Evolutionary conservation across 1,284 basidiomycete species (phyloP).

Genomic region (Cutaneotrichosporon mucoides): DNA sequence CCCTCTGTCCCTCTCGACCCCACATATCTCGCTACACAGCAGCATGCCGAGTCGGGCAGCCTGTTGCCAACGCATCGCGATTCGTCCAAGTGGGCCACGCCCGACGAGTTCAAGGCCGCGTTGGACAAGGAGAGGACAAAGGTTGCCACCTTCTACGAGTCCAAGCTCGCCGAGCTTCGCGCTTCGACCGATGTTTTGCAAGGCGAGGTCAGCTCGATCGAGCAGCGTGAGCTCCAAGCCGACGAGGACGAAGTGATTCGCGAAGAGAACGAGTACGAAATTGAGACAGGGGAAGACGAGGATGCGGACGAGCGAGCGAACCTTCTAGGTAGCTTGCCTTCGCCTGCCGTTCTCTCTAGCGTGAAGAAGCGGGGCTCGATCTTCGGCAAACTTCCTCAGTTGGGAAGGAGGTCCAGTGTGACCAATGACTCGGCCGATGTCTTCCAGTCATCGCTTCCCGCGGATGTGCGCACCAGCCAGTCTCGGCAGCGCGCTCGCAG

Average conservation of each 20-base stretch:
- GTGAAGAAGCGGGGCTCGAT: slow-evolving; percentile 21
- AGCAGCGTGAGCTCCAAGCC: slow-evolving; percentile 58
- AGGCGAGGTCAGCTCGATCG: slow-evolving; percentile 62
- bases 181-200: slow-evolving; percentile 63
- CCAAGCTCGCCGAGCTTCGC: slow-evolving; percentile 68
- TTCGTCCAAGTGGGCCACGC: slow-evolving; percentile 45
- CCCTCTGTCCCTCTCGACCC: slow-evolving; percentile 47
- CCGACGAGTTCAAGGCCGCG: slow-evolving; percentile 67
- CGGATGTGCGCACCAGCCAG: slow-evolving; percentile 16
- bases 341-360: slow-evolving; percentile 8
- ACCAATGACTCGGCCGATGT: slow-evolving; percentile 40
- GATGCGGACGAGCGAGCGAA: slow-evolving; percentile 55
- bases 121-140: slow-evolving; percentile 81
- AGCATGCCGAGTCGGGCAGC: slow-evolving; percentile 62
- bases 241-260: slow-evolving; percentile 53
- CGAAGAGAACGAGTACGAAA: slow-evolving; percentile 50
- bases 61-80: slow-evolving; percentile 49
- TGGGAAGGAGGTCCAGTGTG: slow-evolving; percentile 8
- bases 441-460: slow-evolving; percentile 39
- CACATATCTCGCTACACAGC: slow-evolving; percentile 49
- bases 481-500: slow-evolving; percentile 15
- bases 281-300: slow-evolving; percentile 45
- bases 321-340: slow-evolving; percentile 8
- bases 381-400: slow-evolving; percentile 19
- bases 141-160: slow-evolving; percentile 73